Evolutionary conservation across 2,329 filamentous ascomycete species (phyloP).

Genomic region (Diaporthe eres): DNA sequence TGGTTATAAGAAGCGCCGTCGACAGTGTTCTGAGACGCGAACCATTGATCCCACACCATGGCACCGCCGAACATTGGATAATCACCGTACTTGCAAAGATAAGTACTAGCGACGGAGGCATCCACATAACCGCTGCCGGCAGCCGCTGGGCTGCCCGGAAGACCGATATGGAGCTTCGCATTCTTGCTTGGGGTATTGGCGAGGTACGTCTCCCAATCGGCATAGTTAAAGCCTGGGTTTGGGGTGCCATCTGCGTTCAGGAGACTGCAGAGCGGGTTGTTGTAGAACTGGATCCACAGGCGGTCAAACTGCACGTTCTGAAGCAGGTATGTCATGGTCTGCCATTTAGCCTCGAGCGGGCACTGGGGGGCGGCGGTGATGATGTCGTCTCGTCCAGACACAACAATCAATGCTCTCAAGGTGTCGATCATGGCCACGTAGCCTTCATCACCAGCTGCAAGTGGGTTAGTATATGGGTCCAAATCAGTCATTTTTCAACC

Average conservation of each 20-base stretch:
- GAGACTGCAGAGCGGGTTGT: slow-evolving; percentile 58
- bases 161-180: slow-evolving; percentile 57
- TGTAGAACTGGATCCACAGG: slow-evolving; percentile 64
- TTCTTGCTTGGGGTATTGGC: slow-evolving; percentile 49
- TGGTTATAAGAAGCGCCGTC: slow-evolving; percentile 46
- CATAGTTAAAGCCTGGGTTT: slow-evolving; percentile 53
- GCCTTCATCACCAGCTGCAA: slow-evolving; percentile 45
- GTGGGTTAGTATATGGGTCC: background rate
- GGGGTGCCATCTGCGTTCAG: slow-evolving; percentile 45
- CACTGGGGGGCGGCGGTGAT: slow-evolving; percentile 61
- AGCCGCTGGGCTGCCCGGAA: slow-evolving; percentile 50
- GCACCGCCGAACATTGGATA: slow-evolving; percentile 50
- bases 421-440: slow-evolving; percentile 49
- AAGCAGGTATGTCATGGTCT: slow-evolving; percentile 61
- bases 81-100: slow-evolving; percentile 45
- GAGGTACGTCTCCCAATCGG: slow-evolving; percentile 53
- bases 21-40: slow-evolving; percentile 43
- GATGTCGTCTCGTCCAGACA: slow-evolving; percentile 38
- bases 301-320: slow-evolving; percentile 56
- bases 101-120: slow-evolving; percentile 40
- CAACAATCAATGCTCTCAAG: slow-evolving; percentile 42
- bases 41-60: slow-evolving; percentile 52
- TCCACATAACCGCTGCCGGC: slow-evolving; percentile 48
- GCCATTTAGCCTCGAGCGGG: slow-evolving; percentile 50
- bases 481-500: background rate